Base-by-base conservation (phyloP, 2,329 filamentous ascomycete species). In the Alternaria postmessia region DNA sequence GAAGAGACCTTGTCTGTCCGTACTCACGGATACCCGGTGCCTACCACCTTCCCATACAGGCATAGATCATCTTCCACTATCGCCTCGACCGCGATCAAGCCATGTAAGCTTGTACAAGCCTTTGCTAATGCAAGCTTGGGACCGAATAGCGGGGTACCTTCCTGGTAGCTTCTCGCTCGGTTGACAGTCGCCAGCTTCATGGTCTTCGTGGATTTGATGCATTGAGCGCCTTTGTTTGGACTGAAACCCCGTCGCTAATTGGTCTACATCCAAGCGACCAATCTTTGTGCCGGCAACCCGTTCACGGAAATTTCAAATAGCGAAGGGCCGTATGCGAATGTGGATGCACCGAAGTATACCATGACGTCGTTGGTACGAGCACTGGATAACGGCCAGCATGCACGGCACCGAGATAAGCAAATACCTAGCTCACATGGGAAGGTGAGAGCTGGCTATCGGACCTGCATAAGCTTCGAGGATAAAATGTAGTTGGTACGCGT, bases 41-140 rank as follows among this genome's bases (percentile, higher is more conserved):
- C 49, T 36, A 5, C 22, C 46, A 70, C 67, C 67, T 71, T 57
- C 68, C 69, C 14, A n/a, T 65, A 63, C 53, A 49, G 60, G 52
- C n/a, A 41, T 66, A 64, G 65, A 52, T 59, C 46, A 51, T 5
- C 28, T 34, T 20, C 30, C 22, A 48, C 52, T 34, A 54, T 59
- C 46, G 54, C 7, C 28, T 26, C 20, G 20, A 41, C 39, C 18
- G 44, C 52, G 28, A 65, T 57, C 59, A 70, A 70, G 68, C 67
- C 69, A 51, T 51, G 53, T 53, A 63, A 65, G 62, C 56, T 47
- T 54, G 54, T 57, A 61, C 61, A 66, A 67, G 65, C 62, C 51
- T 51, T 34, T 42, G 30, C 34, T n/a, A 22, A 62, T 43, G 56
- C 54, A 51, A 57, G 53, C 52, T 60, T 62, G 44, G 26, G 28